Percentiles rank a stretch among this genome's conserved stretches.
Evolutionary conservation across 208 protist genomes (phyloP).

Genomic region (Leishmania gerbilli): DNA sequence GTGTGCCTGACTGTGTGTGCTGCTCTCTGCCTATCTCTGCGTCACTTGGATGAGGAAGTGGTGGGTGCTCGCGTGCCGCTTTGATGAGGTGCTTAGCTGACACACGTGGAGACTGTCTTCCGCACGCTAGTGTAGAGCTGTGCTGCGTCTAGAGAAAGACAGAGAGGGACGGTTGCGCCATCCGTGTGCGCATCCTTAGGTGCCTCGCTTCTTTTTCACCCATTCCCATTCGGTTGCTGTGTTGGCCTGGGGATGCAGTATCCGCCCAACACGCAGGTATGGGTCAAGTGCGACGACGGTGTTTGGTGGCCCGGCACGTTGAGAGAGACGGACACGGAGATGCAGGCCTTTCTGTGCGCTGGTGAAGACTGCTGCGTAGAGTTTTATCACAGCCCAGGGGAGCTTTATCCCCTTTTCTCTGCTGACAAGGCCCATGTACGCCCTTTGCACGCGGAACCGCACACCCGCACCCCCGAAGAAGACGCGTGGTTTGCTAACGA

Average conservation of each 20-base stretch:
- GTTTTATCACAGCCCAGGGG: constrained; percentile 74
- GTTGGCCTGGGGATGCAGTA: constrained; percentile 38
- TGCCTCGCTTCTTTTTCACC: background rate
- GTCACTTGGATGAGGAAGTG: background rate
- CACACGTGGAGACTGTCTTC: background rate
- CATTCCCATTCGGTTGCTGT: background rate
- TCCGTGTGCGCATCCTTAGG: background rate
- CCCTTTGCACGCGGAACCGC: constrained; percentile 38
- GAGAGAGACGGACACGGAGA: constrained; percentile 22
- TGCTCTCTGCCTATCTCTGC: background rate
- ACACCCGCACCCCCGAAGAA: constrained; percentile 44
- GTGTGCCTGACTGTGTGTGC: background rate
- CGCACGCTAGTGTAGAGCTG: background rate
- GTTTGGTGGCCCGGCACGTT: constrained; percentile 83
- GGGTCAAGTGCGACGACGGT: constrained; percentile 82
- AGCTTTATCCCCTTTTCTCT: constrained; percentile 60
- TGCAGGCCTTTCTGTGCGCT: constrained; percentile 33
- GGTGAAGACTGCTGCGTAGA: constrained; percentile 66
- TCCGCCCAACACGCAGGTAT: constrained; percentile 51
- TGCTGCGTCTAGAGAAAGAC: background rate
- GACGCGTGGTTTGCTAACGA: constrained; percentile 37
- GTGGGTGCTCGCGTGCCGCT: background rate
- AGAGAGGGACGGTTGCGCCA: background rate
- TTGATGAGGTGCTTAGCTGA: background rate
- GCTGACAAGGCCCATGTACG: constrained; percentile 31